phyloP scores from a whole-genome alignment of 257 asterid genomes.

The Leptodermis oblonga region DNA sequence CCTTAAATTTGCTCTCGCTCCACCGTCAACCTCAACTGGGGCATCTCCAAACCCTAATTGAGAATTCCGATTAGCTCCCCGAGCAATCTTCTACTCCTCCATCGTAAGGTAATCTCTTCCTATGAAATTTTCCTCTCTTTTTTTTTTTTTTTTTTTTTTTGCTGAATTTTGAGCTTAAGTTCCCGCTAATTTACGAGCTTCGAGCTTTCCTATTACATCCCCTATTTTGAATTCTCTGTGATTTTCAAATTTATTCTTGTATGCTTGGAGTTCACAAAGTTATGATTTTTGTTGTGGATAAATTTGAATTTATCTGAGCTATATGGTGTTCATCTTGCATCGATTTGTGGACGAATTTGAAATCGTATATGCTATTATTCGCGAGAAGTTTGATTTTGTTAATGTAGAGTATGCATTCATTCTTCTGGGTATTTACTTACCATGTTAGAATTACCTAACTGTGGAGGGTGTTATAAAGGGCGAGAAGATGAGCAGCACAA shows the following conservation, averaged over 20 bases:
- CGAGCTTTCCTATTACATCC: background rate
- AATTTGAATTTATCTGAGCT: background rate
- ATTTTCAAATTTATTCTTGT: background rate
- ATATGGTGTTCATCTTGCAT: background rate
- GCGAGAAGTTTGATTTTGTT: background rate
- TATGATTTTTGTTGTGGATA: background rate
- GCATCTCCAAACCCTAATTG: background rate
- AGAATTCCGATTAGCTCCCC: background rate
- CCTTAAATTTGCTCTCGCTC: background rate
- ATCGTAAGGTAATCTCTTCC: slow-evolving; percentile 4
- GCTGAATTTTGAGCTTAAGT: background rate
- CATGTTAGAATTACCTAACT: background rate
- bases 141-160: background rate
- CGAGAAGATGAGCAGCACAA: slow-evolving; percentile 44
- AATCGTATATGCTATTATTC: background rate
- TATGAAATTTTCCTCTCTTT: background rate
- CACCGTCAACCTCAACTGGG: background rate
- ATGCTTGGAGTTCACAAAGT: background rate
- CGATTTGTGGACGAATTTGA: background rate
- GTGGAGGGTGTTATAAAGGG: slow-evolving; percentile 12
- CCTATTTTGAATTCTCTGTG: background rate
- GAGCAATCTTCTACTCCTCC: background rate
- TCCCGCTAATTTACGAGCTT: background rate
- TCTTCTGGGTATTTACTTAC: background rate
- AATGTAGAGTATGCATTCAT: background rate